phyloP scores from a whole-genome alignment of 768 basidiomycete species.

The Ephemerocybe angulata region DNA sequence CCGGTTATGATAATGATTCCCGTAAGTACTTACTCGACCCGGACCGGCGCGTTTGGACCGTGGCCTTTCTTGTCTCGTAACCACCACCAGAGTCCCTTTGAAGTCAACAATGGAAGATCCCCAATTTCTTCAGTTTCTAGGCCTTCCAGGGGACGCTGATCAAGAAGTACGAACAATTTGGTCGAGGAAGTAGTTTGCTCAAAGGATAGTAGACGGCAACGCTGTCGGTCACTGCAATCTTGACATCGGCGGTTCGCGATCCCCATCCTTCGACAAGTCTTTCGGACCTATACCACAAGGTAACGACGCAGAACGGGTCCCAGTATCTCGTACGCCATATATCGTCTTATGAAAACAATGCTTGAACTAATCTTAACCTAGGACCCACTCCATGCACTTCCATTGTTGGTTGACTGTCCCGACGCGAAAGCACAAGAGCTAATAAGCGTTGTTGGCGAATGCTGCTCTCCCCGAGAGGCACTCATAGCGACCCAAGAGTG shows the following conservation, averaged over 20 bases:
- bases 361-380: conserved; percentile 14
- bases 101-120: too few species aligned
- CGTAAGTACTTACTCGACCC: too few species aligned
- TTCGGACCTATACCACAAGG: background rate
- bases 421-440: conserved; percentile 38
- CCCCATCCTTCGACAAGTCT: background rate
- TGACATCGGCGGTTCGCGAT: conserved; percentile 8
- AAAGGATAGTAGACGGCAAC: background rate
- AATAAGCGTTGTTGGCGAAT: conserved; percentile 37
- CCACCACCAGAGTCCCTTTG: too few species aligned
- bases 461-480: conserved; percentile 43
- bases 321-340: background rate
- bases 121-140: background rate
- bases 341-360: too few species aligned
- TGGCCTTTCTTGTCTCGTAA: background rate
- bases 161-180: conserved; percentile 1
- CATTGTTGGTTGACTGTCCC: conserved; percentile 34
- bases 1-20: too few species aligned
- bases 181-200: background rate
- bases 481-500: conserved; percentile 45
- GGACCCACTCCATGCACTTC: conserved; percentile 45
- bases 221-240: conserved; percentile 2
- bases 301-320: background rate
- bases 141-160: background rate
- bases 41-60: too few species aligned